A percentile compares a stretch with the other conserved stretches of the same genome.
Conservation (phyloP, 106 monocot species). For the Allium fistulosum region DNA sequence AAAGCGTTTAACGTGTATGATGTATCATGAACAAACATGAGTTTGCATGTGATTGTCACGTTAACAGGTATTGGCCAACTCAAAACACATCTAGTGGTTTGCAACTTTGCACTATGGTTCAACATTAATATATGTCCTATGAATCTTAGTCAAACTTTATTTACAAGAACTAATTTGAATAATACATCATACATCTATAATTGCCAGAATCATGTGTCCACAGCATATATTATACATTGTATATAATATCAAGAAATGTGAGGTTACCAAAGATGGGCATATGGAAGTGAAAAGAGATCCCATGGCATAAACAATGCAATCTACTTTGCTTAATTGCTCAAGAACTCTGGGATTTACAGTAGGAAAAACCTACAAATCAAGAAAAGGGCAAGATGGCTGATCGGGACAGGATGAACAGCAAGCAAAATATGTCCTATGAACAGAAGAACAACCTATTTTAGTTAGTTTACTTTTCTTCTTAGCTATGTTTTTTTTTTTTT, state of each 20-base stretch:
- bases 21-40: no score
- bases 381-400: not conserved
- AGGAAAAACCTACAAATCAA: constrained; percentile 67
- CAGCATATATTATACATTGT: not conserved
- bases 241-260: not conserved
- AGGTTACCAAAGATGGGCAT: constrained; percentile 88
- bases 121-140: no score
- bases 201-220: not conserved
- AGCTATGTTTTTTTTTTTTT: no score
- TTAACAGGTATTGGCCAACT: no score
- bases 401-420: not conserved
- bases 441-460: no score
- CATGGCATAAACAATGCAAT: constrained; percentile 97
- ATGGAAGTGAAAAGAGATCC: constrained; percentile 98
- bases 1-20: no score
- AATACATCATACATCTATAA: not conserved
- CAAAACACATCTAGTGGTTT: no score
- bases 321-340: constrained; percentile 75
- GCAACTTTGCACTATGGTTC: no score
- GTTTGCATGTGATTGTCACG: no score
- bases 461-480: no score
- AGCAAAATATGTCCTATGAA: not conserved
- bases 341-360: constrained; percentile 66
- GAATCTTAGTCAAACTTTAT: no score
- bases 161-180: not conserved